Evolutionary conservation across 345 rosid genomes (phyloP).

Genomic region (Bruguiera sexangula): DNA sequence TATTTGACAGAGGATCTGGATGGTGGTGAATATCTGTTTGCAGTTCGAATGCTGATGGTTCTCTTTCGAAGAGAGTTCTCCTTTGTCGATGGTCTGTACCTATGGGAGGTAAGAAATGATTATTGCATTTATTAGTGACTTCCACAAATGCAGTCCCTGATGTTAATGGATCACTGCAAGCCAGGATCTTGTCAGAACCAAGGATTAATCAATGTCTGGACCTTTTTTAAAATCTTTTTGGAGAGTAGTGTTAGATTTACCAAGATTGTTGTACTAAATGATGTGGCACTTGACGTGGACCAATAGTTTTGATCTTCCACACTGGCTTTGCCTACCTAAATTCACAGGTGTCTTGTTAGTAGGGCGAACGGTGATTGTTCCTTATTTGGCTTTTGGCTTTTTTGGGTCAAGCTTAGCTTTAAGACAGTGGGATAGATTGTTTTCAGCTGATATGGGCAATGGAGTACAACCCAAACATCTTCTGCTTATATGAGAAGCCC

Average conservation of each 20-base stretch:
- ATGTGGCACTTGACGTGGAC: too few species aligned
- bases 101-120: slow-evolving; percentile 82
- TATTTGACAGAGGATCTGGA: slow-evolving; percentile 71
- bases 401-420: slow-evolving; percentile 11
- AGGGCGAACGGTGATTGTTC: too few species aligned
- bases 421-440: slow-evolving; percentile 31
- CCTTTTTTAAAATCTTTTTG: too few species aligned
- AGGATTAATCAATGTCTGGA: too few species aligned
- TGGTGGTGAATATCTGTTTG: slow-evolving; percentile 92
- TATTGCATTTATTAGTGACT: neutral
- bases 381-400: neutral
- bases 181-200: slow-evolving; percentile 9
- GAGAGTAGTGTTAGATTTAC: too few species aligned
- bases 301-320: too few species aligned
- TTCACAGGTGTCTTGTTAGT: too few species aligned
- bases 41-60: slow-evolving; percentile 95
- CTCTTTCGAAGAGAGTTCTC: slow-evolving; percentile 95
- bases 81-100: slow-evolving; percentile 75
- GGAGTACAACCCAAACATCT: slow-evolving; percentile 92
- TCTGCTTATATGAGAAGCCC: slow-evolving; percentile 53
- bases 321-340: too few species aligned
- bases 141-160: neutral
- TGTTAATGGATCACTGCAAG: neutral
- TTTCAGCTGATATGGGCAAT: slow-evolving; percentile 95
- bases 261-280: too few species aligned